Evolutionary conservation across 257 asterid species (phyloP).

Genomic region (Solanum lycopersicoides): DNA sequence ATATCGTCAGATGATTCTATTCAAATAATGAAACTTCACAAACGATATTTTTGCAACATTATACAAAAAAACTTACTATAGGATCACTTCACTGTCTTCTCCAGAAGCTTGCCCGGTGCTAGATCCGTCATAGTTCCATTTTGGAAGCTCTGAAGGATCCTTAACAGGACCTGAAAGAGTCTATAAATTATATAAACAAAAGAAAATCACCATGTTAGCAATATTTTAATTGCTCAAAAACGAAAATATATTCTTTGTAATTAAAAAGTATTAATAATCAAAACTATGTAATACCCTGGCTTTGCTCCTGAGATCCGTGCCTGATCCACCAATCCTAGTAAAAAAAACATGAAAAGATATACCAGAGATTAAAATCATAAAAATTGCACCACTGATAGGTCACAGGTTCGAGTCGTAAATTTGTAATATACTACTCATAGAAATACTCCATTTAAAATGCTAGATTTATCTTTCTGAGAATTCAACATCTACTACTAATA

Average conservation of each 20-base stretch:
- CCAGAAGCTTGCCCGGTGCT: constrained; percentile 99
- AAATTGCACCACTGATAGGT: not conserved
- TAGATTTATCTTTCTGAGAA: not conserved
- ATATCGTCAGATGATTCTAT: not conserved
- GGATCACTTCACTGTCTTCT: constrained; percentile 94
- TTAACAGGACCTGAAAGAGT: constrained; percentile 70
- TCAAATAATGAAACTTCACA: not conserved
- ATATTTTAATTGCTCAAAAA: not conserved
- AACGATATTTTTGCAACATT: not conserved
- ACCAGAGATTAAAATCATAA: not conserved
- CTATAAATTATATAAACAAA: constrained; percentile 24
- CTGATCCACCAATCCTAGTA: constrained; percentile 91
- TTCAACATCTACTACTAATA: not conserved
- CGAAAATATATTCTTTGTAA: not conserved
- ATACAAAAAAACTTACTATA: constrained; percentile 45
- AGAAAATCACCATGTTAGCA: not conserved
- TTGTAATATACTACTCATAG: not conserved
- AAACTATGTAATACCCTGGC: constrained; percentile 49
- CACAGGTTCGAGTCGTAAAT: not conserved
- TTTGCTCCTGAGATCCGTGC: constrained; percentile 85
- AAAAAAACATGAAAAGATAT: not conserved
- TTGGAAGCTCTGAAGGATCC: constrained; percentile 94
- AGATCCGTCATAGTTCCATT: constrained; percentile 97
- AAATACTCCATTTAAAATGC: not conserved
- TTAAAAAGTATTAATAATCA: not conserved